Base-by-base conservation (phyloP, 2,329 filamentous ascomycete genomes). In the Penicillium griseofulvum region DNA sequence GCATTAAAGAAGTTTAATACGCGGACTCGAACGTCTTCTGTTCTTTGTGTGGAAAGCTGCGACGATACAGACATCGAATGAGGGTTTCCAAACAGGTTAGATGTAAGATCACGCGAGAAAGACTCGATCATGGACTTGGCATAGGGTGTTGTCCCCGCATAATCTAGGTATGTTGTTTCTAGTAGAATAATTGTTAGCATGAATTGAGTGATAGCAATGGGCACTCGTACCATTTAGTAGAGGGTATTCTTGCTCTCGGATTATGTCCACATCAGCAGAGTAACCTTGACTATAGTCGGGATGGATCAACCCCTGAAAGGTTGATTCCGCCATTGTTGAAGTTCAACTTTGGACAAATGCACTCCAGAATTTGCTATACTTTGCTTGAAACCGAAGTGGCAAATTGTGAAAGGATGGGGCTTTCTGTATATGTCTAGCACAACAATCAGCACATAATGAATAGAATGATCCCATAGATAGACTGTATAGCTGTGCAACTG, bases 71-170 rank as follows among this genome's bases (percentile, higher is more conserved):
- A 96, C 47, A 85, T 87, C 0, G 93, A 97, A 74, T 97, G 93
- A 0, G 93, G 93, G 60, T 97, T 97, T 36, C 92, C 93, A 63
- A 92, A 91, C 0, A 97, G 78, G 64, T 86, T 89, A 4, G 83
- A 79, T 26, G 87, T 87, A 81, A 97, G 87, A 56, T 94, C 89
- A n/a, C 76, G 72, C 9, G 90, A 85, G 74, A 96, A 96, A 24
- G 77, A 80, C 61, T 93, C 88, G 72, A 97, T 86, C 24, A 94
- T 75, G 29, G 89, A 91, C 71, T 88, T 93, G 39, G 91, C 80
- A 68, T 89, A 90, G 1, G 89, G 79, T 0, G 92, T 93, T n/a
- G 90, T 90, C n/a, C 91, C 93, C 0, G 91, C 91, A 87, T 97
- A 92, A 66, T 97, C 93, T 54, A 97, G 86, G 71, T 97, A 97